A percentile compares a stretch with the other conserved stretches of the same genome.
Evolutionary conservation across 2,329 filamentous ascomycete species (phyloP).

Genomic region (Ophiosphaerella narmari): DNA sequence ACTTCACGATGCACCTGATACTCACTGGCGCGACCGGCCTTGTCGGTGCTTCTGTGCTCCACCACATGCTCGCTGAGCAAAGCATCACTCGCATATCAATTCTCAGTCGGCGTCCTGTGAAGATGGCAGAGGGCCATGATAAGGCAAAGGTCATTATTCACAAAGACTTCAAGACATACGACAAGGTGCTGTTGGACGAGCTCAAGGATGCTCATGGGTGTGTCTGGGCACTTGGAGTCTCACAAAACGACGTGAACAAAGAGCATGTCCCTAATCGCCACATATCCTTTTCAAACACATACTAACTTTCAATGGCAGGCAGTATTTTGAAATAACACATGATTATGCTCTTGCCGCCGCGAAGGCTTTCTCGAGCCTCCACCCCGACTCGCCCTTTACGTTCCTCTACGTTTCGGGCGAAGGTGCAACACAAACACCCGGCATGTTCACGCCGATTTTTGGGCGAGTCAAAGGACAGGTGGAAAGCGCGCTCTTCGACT

Average conservation of each 20-base stretch:
- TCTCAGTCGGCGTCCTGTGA: constrained; percentile 67
- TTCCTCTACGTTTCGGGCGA: constrained; percentile 74
- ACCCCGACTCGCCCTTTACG: constrained; percentile 60
- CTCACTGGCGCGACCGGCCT: constrained; percentile 52
- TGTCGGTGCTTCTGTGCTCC: constrained; percentile 47
- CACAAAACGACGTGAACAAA: constrained; percentile 62
- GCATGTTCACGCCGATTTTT: constrained; percentile 61
- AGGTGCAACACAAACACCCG: constrained; percentile 63
- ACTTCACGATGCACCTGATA: constrained; percentile 47
- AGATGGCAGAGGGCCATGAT: constrained; percentile 63
- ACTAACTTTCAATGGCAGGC: constrained; percentile 35
- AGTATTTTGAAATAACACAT: constrained; percentile 71
- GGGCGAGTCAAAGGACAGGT: constrained; percentile 69
- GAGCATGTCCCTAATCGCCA: constrained; percentile 52
- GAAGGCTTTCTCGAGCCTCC: constrained; percentile 60
- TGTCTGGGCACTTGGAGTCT: constrained; percentile 75
- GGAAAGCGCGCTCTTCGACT: constrained; percentile 62
- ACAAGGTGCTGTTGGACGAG: constrained; percentile 60
- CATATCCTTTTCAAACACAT: neutral
- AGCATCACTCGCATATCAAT: constrained; percentile 69
- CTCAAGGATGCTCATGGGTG: constrained; percentile 69
- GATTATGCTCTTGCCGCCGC: constrained; percentile 69
- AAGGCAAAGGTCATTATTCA: constrained; percentile 71
- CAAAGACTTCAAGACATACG: constrained; percentile 67
- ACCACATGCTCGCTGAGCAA: constrained; percentile 43